Evolutionary conservation across 192 early-diverging fungal species (phyloP), one percentile per base, ranked within the genome.

Genomic region (Chytriomyces sp.): DNA sequence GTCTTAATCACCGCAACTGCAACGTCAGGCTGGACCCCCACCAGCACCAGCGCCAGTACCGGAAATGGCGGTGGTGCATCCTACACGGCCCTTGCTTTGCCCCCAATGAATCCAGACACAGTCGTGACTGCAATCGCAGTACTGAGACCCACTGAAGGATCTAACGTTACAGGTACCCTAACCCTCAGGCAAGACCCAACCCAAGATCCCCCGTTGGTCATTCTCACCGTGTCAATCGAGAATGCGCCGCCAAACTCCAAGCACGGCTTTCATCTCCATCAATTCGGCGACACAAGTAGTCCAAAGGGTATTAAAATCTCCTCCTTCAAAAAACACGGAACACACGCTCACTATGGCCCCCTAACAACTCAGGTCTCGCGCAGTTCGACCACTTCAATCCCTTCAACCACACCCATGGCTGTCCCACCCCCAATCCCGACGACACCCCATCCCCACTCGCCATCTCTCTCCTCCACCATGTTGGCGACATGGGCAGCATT

Each of bases 401-500:
- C 2, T 41, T 37, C 3, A 77, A 77, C 74, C 31, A 41, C 19
- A 36, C 1, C 37, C 77, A 79, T 64, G 58, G 70, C 32, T 75
- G 74, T 64, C 73, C 60, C 7, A 39, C 8, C 28, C 3, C 25
- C 10, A n/a, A n/a, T n/a, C n/a, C n/a, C n/a, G n/a, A n/a, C n/a
- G 55, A 30, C 38, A 31, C 55, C 55, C 1, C 19, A 1, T 4
- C 0, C 37, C 6, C 26, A 8, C 41, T 17, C 7, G 44, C 38
- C 7, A 22, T 17, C 30, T 7, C 39, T 1, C 19, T 26, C 6
- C 28, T 64, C 14, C 2, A 37, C 22, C 77, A 79, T 53, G 69
- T 49, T 28, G 77, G 77, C 31, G 77, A 79, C 59, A 38, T 79
- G 31, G 77, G 77, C 68, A 78, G 61, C 52, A 55, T 79, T 28